Evolutionary conservation across 305 asterid genomes (phyloP), one percentile per base, ranked within the genome.

Genomic region (Petunia hybrid): DNA sequence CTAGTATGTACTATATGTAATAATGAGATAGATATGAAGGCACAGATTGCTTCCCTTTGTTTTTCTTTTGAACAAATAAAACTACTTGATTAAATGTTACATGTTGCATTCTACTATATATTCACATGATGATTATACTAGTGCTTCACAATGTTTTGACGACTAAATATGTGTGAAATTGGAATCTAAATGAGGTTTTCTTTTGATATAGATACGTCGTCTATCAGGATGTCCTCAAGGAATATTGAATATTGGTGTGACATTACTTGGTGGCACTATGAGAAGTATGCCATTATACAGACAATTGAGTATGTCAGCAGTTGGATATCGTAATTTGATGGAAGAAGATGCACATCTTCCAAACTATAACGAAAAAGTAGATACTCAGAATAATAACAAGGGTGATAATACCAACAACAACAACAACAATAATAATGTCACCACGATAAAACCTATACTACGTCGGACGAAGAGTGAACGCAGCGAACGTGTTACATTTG

Each of bases 221-320:
- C 94, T 95, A 42, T 95, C 99, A 12, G 99, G 99, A 2, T 93
- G 98, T 40, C 98, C 98, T 9, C 99, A 95, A 6, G 97, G 99
- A 1, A 95, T 95, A 82, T 56, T 93, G 9, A 95, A 95, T 85
- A 91, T 95, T 14, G 99, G 98, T 1, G 98, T 95, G 82, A 89
- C 98, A 69, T 84, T 95, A 53, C 91, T 95, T 1, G 97, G 89
- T 41, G 85, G 93, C 65, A 86, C 97, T 0, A 92, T 95, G 98
- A 86, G 95, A 71, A 91, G 97, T 88, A 95, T 95, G 99, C 93
- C 96, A 9, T 68, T 95, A 60, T 93, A 93, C 83, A 81, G 86
- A 6, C 97, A 95, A 51, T 84, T 89, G 39, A 89, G 90, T 73
- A 81, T 88, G 82, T 95, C 98, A 2, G 98, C 98, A 0, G 95